Evolutionary conservation across 2,329 filamentous ascomycete species (phyloP).

Genomic region (Fusarium pilosicola): DNA sequence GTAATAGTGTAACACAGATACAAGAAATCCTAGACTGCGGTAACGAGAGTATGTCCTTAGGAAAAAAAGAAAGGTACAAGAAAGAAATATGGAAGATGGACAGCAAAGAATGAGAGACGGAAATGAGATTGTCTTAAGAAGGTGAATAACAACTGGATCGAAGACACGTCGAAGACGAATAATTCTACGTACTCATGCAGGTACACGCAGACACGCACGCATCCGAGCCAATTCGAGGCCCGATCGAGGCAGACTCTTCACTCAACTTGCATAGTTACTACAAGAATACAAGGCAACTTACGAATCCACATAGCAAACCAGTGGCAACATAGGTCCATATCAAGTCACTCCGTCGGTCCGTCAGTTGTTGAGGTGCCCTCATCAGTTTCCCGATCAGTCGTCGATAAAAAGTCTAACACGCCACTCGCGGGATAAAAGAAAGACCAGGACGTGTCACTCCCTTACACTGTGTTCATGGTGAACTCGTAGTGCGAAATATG

Average conservation of each 20-base stretch:
- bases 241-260: conserved; percentile 1
- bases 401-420: conserved; percentile 19
- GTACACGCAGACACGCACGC: conserved; percentile 18
- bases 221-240: conserved; percentile 7
- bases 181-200: conserved; percentile 23
- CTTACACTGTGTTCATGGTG: background rate
- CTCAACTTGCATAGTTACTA: conserved; percentile 1
- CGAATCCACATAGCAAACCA: background rate
- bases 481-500: background rate
- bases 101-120: background rate
- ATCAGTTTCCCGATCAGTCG: conserved; percentile 1
- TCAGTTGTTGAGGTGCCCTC: conserved; percentile 1
- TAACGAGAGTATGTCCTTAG: conserved; percentile 31
- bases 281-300: background rate
- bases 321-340: conserved; percentile 18
- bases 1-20: background rate
- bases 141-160: conserved; percentile 4
- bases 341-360: conserved; percentile 14
- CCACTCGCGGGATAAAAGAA: conserved; percentile 17
- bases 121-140: conserved; percentile 2
- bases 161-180: conserved; percentile 12
- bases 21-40: background rate
- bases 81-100: background rate
- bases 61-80: background rate
- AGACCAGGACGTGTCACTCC: background rate